Conservation (phyloP, 1,284 basidiomycete species). For the Cutaneotrichosporon sp. region DNA sequence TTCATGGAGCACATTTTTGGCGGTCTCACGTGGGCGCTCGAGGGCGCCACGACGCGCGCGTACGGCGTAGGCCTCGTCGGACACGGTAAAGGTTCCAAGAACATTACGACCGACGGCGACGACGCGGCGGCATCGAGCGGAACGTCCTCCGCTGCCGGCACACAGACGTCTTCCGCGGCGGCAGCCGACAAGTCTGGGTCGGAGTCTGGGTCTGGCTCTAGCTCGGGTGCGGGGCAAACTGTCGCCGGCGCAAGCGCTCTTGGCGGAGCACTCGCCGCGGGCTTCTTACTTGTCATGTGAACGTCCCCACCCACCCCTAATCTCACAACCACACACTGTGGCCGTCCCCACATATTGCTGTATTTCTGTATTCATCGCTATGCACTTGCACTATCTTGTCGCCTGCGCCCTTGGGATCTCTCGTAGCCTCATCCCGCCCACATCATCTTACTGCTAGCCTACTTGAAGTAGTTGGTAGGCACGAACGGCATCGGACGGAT, state of each 20-base stretch:
- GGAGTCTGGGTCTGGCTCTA: neutral
- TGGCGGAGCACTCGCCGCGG: neutral
- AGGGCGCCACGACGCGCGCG: conserved; percentile 49
- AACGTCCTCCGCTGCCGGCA: neutral
- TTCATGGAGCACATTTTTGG: conserved; percentile 66
- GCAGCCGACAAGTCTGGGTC: neutral
- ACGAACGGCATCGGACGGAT: conserved; percentile 49
- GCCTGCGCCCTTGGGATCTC: no score
- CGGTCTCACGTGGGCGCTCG: conserved; percentile 65
- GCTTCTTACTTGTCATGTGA: neutral
- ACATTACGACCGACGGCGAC: neutral
- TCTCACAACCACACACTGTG: no score
- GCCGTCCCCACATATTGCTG: no score
- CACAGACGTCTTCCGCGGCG: neutral
- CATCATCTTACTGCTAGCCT: neutral
- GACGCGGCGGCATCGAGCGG: neutral
- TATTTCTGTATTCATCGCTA: no score
- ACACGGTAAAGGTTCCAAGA: conserved; percentile 10
- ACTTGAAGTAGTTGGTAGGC: conserved; percentile 49
- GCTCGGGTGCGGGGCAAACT: neutral
- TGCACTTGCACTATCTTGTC: no score
- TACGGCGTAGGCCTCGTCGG: conserved; percentile 43
- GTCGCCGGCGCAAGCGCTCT: neutral
- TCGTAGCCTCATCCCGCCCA: no score
- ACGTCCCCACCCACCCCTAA: no score